Conservation (phyloP, 257 asterid species). For the Gynochthodes officinalis region DNA sequence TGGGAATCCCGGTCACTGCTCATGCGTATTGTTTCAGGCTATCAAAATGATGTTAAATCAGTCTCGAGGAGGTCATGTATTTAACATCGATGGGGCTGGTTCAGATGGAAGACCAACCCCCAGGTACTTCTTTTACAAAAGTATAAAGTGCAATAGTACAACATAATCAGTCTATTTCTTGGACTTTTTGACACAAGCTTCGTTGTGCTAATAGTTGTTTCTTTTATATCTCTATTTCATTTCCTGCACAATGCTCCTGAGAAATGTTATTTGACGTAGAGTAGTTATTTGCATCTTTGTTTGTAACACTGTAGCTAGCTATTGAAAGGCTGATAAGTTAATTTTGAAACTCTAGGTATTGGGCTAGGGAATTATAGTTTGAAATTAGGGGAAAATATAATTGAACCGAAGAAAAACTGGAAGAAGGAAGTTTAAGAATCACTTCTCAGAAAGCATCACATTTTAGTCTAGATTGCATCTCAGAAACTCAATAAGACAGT, state of each 20-base stretch:
- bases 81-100: constrained; percentile 96
- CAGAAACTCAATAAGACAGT: too few species aligned
- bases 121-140: constrained; percentile 39
- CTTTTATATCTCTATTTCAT: neutral
- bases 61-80: constrained; percentile 90
- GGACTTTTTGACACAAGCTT: neutral
- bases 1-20: constrained; percentile 25
- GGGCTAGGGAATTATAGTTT: too few species aligned
- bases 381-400: too few species aligned
- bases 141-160: neutral
- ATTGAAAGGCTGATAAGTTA: neutral
- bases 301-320: neutral
- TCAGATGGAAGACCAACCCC: constrained; percentile 99
- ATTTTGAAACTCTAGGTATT: neutral
- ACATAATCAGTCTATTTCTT: neutral
- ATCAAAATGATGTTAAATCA: constrained; percentile 84
- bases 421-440: too few species aligned
- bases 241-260: neutral
- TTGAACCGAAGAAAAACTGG: too few species aligned
- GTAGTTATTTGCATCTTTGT: neutral
- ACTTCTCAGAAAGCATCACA: too few species aligned
- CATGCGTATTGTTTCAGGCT: constrained; percentile 52
- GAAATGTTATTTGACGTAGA: too few species aligned
- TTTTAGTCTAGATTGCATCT: too few species aligned
- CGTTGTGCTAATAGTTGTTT: neutral